Evolutionary conservation across 2,329 filamentous ascomycete species (phyloP), one percentile per base, ranked within the genome.

Genomic region (Aspergillus amoenus): DNA sequence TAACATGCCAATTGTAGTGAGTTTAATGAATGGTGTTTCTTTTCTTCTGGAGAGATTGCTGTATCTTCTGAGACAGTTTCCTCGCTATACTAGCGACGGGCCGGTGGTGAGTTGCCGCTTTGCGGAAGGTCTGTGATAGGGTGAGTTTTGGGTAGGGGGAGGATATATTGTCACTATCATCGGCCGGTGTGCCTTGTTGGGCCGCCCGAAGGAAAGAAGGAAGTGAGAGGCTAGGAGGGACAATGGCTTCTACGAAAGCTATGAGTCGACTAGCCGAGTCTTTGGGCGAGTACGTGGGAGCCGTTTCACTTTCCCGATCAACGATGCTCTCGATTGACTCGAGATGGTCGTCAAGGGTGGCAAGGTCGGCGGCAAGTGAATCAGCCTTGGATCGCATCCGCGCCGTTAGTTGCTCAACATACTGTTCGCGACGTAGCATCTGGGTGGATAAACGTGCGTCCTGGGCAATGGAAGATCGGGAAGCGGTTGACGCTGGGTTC

Each of bases 301-400:
- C 27, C 9, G 27, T 30, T 30, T 30, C 27, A 30, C 27, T 27
- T 61, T 67, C 66, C 1, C 70, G 65, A 18, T 57, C 52, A 8
- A 71, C 60, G 18, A 73, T 71, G n/a, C 57, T 57, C 27, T 67
- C 65, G 12, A 74, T 66, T 1, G 72, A 72, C 40, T 73, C 69
- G 7, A 74, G 64, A 34, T 74, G 70, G 55, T 73, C 71, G 40
- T 73, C 70, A 3, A 74, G 58, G 0, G 66, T 70, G 40, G 61
- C 66, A 42, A 74, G 68, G n/a, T 69, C 67, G 8, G 50, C 57
- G 12, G 53, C 56, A 6, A 74, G 61, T 7, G 69, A 66, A 27
- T 73, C 70, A 1, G 69, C 66, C 30, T 73, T 73, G 41, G 63
- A 63, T n/a, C 65, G 67, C 59, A 74, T 71, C 42, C 69, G 69